Evolutionary conservation across 2,329 filamentous ascomycete genomes (phyloP), one percentile per base, ranked within the genome.

Genomic region (Neurospora sp.): DNA sequence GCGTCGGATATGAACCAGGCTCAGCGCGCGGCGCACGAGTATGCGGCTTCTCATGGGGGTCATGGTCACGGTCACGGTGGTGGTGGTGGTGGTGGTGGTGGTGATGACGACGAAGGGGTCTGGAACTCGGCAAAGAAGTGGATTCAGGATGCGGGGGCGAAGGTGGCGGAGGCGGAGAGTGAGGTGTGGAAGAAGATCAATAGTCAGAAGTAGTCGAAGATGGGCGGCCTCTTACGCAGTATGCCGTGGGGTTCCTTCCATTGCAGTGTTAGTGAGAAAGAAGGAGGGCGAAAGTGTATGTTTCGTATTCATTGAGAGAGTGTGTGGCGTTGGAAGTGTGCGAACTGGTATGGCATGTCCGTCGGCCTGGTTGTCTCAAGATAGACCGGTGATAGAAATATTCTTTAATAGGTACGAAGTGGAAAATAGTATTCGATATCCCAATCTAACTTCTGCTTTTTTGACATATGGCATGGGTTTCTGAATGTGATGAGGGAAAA

Each of bases 171-270:
- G 15, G 87, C 86, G 15, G 88, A 90, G 80, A 81, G 80, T 67
- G 86, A 89, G 78, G 83, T 90, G 33, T 90, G 88, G 88, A 85
- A 84, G 78, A 84, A 83, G 76, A 87, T 89, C 76, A 89, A 87
- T 79, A 88, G 4, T 17, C 52, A 87, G 79, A 81, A 85, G 66
- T 85, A 81, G 75, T 72, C 69, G 68, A 66, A 1, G 43, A 46
- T 6, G 17, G 38, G 39, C 28, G 4, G 33, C 23, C 11, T 57
- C 2, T 28, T 6, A 38, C 17, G 33, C 33, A 66, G 57, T 28
- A 15, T 62, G 66, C 65, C 8, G 11, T 8, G 19, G 17, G 6
- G 41, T 38, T 38, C 6, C 17, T 3, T 28, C 5, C 11, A 52
- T n/a, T 67, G 38, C 8, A 4, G 23, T 23, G 2, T 68, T 28